phyloP scores from a whole-genome alignment of 805 yeast genomes.

The Sugiyamaella smithiae region DNA sequence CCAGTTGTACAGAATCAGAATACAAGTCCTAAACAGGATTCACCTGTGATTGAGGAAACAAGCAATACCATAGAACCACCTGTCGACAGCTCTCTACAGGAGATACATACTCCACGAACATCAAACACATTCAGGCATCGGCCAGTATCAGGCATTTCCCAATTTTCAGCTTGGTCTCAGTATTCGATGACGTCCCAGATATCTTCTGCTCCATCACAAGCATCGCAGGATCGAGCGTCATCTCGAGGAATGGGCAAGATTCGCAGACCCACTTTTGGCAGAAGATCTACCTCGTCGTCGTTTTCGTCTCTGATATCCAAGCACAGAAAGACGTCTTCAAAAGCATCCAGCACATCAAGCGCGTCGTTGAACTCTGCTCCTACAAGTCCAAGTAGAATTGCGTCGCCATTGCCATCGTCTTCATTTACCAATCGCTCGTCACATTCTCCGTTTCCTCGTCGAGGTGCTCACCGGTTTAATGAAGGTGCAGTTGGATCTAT shows the following conservation, averaged over 20 bases:
- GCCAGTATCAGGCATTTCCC: conserved; percentile 53
- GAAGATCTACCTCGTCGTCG: conserved; percentile 30
- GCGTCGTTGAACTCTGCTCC: conserved; percentile 26
- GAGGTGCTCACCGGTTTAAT: conserved; percentile 12
- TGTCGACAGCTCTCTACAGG: not conserved
- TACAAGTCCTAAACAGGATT: too few relatives aligned
- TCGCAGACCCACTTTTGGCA: conserved; percentile 19
- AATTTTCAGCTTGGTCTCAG: conserved; percentile 50
- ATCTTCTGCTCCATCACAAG: conserved; percentile 25
- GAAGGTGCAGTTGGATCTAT: conserved; percentile 19
- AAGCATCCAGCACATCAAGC: conserved; percentile 29
- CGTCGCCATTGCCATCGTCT: conserved; percentile 14
- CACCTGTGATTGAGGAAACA: too few relatives aligned
- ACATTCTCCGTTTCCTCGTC: conserved; percentile 6
- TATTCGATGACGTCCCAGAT: conserved; percentile 42
- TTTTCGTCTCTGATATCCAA: conserved; percentile 26
- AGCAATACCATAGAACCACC: too few relatives aligned
- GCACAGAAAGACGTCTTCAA: conserved; percentile 23
- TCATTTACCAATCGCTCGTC: conserved; percentile 1
- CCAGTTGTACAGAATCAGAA: too few relatives aligned
- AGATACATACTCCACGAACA: not conserved
- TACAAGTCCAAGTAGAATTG: conserved; percentile 8
- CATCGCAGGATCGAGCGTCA: conserved; percentile 20
- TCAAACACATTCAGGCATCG: conserved; percentile 29
- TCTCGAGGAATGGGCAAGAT: conserved; percentile 1